Base-by-base conservation (phyloP, 805 yeast species). In the Clavispora vitiphila region DNA sequence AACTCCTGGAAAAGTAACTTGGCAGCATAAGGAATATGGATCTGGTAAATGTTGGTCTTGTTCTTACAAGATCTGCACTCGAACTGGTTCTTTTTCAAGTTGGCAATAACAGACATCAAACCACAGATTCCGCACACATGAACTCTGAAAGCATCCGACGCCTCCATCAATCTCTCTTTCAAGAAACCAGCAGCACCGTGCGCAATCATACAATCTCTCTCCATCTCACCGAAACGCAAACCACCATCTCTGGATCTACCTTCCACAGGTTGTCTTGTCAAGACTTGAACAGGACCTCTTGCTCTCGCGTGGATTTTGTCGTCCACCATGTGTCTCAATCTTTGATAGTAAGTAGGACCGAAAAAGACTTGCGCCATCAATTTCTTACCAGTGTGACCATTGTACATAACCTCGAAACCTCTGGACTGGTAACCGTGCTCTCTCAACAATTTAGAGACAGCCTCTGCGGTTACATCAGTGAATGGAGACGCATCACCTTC, bases 221-320 rank as follows among this genome's bases (percentile, higher is more conserved):
- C 99, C 99, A 93, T 93, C 69, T 91, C 99, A 60, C 99, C 99
- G 78, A 91, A 90, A 69, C 99, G 87, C 64, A 91, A 75, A 56
- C 99, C 99, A 80, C 99, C 99, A 68, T 93, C 98, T 71, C 99
- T 81, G 14, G 97, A 89, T 68, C 99, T 83, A 81, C 99, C 99
- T 69, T 91, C 98, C 49, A 90, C 96, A 4, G 99, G 99, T 68
- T 91, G 99, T 71, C 98, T 85, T 3, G 99, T 91, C 65, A 91
- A 74, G 44, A 91, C 95, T 75, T 91, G 98, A 47, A 91, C 95
- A 12, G 99, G 98, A 41, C 99, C 99, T 74, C 98, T 83, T 5
- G 99, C 98, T 73, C 99, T 84, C 15, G 98, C 99, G 60, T 91
- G 99, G 56, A 91, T 93, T 79, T 91, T 91, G 65, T 91, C 99